These are phyloP conservation scores for Cardamine resedifolia DNA, from an alignment of 345 rosid genomes.

Conservation along the genomic window DNA sequence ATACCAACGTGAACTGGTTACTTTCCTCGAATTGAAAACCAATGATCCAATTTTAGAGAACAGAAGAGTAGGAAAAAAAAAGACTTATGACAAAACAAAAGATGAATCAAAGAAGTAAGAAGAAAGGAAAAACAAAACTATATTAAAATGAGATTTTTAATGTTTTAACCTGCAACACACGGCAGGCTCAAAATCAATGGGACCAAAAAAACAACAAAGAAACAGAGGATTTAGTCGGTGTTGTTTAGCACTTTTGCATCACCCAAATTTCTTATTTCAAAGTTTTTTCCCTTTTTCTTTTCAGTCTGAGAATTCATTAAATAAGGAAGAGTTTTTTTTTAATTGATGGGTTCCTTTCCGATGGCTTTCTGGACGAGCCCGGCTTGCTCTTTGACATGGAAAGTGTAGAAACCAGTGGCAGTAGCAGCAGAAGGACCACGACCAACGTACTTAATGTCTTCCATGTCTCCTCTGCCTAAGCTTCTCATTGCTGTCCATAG, in stretches of 20 bases:
- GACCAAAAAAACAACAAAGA: slow-evolving; percentile 26
- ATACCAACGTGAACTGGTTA: neutral
- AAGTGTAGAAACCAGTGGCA: slow-evolving; percentile 65
- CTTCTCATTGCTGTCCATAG: slow-evolving; percentile 63
- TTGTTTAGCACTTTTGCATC: slow-evolving; percentile 23
- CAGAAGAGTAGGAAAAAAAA: neutral
- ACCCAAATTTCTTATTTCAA: slow-evolving; percentile 34
- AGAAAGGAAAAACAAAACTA: slow-evolving; percentile 10
- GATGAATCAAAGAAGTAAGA: neutral
- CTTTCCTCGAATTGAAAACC: neutral
- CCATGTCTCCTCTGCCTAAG: slow-evolving; percentile 49
- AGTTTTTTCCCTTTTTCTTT: slow-evolving; percentile 12
- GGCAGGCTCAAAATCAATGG: slow-evolving; percentile 30
- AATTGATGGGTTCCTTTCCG: slow-evolving; percentile 51
- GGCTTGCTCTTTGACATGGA: slow-evolving; percentile 59
- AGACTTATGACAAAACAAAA: neutral
- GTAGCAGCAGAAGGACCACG: slow-evolving; percentile 75
- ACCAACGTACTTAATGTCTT: slow-evolving; percentile 68
- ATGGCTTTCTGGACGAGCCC: slow-evolving; percentile 54
- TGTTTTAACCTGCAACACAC: slow-evolving; percentile 20
- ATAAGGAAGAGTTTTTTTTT: neutral
- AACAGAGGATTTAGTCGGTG: slow-evolving; percentile 31
- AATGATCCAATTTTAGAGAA: neutral
- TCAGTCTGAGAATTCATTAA: slow-evolving; percentile 5
- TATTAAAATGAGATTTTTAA: neutral